A percentile compares a stretch with the other conserved stretches of the same genome.
Conservation (phyloP, 2,329 filamentous ascomycete genomes). For the Fusarium secorum region DNA sequence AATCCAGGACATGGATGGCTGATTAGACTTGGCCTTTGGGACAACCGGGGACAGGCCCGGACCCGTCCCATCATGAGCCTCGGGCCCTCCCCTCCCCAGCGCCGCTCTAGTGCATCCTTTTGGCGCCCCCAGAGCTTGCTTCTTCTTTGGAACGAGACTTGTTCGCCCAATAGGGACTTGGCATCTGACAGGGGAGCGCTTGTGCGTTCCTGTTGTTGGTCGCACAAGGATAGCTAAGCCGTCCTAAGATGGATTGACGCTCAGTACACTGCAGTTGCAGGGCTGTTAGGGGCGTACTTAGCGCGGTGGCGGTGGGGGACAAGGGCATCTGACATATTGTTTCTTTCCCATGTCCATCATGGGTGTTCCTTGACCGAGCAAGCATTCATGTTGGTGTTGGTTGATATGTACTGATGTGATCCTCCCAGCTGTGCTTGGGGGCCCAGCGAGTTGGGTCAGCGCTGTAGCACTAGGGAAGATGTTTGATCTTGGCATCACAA, state of each 20-base stretch:
- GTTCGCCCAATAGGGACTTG: constrained; percentile 7
- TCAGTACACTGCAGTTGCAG: constrained; percentile 21
- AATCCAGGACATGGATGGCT: neutral
- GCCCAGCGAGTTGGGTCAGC: neutral
- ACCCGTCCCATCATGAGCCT: constrained; percentile 12
- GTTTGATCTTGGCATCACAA: constrained; percentile 9
- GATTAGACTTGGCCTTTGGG: constrained; percentile 13
- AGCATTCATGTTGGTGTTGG: neutral
- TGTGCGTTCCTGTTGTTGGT: constrained; percentile 35
- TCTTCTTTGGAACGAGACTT: constrained; percentile 20
- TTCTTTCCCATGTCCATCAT: constrained; percentile 8
- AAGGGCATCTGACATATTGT: constrained; percentile 24
- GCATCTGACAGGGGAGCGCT: constrained; percentile 23
- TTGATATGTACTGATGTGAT: neutral
- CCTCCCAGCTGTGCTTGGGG: neutral
- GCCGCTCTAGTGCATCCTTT: constrained; percentile 16
- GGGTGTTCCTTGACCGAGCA: neutral
- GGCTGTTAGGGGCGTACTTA: constrained; percentile 30
- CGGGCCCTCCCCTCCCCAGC: constrained; percentile 24
- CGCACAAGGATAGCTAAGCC: constrained; percentile 25
- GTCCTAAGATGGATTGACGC: constrained; percentile 12
- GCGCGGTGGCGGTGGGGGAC: constrained; percentile 30
- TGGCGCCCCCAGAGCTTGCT: constrained; percentile 7
- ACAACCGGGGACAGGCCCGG: neutral
- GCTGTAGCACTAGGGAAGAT: neutral